Conservation (phyloP, 257 asterid species). For the Paulownia fortunei region DNA sequence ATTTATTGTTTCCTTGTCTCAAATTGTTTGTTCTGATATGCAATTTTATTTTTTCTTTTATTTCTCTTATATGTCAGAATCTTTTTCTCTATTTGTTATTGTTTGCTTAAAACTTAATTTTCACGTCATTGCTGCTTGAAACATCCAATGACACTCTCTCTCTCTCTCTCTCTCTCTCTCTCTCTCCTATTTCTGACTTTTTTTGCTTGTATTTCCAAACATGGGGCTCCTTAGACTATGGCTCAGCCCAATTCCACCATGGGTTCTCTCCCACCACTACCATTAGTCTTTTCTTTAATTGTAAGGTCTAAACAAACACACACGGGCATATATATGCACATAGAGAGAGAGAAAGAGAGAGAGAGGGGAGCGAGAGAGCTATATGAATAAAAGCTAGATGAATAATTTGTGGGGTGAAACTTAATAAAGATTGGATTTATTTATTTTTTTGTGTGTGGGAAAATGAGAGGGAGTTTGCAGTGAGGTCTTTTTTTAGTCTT, state of each 20-base stretch:
- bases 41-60: not conserved
- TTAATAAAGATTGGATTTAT: conserved; percentile 19
- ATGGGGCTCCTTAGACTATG: conserved; percentile 37
- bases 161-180: not conserved
- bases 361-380: not conserved
- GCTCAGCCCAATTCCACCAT: conserved; percentile 38
- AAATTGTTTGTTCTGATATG: conserved; percentile 11
- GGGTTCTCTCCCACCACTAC: conserved; percentile 44
- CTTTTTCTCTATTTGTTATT: not conserved
- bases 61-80: not conserved
- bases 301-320: conserved; percentile 22
- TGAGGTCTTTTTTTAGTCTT: conserved; percentile 22
- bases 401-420: not conserved
- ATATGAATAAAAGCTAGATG: not conserved
- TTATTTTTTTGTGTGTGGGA: not conserved
- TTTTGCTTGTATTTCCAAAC: conserved; percentile 22
- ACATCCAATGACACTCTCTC: not conserved
- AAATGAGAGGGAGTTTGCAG: conserved; percentile 15
- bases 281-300: conserved; percentile 20
- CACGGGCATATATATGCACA: not conserved
- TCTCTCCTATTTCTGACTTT: not conserved
- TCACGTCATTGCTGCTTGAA: not conserved
- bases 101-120: not conserved
- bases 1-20: conserved; percentile 1
- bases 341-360: not conserved